phyloP scores from a whole-genome alignment of 805 yeast species.

The Blastobotrys chiropterorum region DNA sequence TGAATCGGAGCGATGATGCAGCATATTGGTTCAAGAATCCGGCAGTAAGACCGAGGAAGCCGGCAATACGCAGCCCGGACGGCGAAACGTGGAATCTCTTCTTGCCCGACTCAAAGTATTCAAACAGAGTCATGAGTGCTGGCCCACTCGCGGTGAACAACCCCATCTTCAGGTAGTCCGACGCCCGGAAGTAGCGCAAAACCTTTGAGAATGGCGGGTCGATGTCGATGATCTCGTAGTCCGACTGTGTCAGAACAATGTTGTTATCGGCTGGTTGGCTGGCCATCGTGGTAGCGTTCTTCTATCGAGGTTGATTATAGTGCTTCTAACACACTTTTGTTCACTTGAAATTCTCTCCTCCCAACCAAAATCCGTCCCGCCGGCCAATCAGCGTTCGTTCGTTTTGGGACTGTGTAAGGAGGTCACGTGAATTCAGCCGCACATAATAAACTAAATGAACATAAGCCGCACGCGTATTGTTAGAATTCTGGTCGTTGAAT shows the following conservation, averaged over 20 bases:
- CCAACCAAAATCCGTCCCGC: too few species aligned
- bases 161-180: constrained; percentile 54
- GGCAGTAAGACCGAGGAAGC: constrained; percentile 58
- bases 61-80: constrained; percentile 54
- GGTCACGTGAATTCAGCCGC: too few species aligned
- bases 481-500: too few species aligned
- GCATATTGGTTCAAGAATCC: constrained; percentile 72
- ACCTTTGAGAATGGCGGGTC: constrained; percentile 76
- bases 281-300: not conserved
- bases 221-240: constrained; percentile 53
- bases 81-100: constrained; percentile 43
- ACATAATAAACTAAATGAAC: too few species aligned
- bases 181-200: constrained; percentile 60
- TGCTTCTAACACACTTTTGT: not conserved
- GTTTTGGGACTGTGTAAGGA: not conserved
- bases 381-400: constrained; percentile 1
- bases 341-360: too few species aligned
- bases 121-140: constrained; percentile 37
- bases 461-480: too few species aligned
- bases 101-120: constrained; percentile 46
- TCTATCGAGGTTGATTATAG: not conserved
- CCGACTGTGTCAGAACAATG: constrained; percentile 16
- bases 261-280: constrained; percentile 8
- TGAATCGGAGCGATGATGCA: constrained; percentile 61
- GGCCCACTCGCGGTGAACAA: constrained; percentile 47